A percentile compares a stretch with the other conserved stretches of the same genome.
Conservation (phyloP, 2,329 filamentous ascomycete species). For the Dothistroma pini region DNA sequence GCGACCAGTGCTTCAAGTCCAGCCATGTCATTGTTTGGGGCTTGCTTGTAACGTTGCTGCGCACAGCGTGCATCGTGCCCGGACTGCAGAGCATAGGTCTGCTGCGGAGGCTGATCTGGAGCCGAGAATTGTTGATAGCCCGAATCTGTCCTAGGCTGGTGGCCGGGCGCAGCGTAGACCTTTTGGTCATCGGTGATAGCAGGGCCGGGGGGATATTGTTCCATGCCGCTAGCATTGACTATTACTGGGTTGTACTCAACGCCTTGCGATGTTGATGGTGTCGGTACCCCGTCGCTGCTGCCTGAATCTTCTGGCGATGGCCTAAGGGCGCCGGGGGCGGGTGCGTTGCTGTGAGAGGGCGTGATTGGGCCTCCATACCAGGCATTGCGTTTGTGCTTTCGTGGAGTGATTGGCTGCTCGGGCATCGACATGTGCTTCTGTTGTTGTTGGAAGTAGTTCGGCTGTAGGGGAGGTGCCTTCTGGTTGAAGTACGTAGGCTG, state of each 20-base stretch:
- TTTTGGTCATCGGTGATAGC: constrained; percentile 42
- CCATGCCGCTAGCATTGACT: constrained; percentile 48
- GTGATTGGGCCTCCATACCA: constrained; percentile 63
- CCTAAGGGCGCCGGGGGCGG: constrained; percentile 36
- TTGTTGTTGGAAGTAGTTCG: constrained; percentile 30
- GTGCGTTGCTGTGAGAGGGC: constrained; percentile 18
- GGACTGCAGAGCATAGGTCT: constrained; percentile 34
- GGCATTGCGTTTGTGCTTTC: constrained; percentile 63
- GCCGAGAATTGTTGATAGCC: constrained; percentile 32
- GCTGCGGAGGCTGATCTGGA: constrained; percentile 22
- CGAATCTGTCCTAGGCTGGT: constrained; percentile 33
- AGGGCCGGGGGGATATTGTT: constrained; percentile 41
- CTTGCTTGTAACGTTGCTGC: constrained; percentile 25
- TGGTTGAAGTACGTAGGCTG: constrained; percentile 16
- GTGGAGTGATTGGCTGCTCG: constrained; percentile 48
- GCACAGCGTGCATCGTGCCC: constrained; percentile 34
- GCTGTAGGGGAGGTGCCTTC: constrained; percentile 16
- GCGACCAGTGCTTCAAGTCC: constrained; percentile 62
- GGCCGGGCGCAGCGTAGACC: constrained; percentile 28
- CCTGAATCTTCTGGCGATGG: constrained; percentile 55
- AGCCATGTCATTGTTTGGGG: constrained; percentile 47
- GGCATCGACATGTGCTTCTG: constrained; percentile 38
- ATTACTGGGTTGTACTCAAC: constrained; percentile 53
- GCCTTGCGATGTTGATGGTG: constrained; percentile 48
- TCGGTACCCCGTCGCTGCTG: constrained; percentile 54